Base-by-base conservation (phyloP, 2,329 filamentous ascomycete genomes). In the Emmonsia crescens region DNA sequence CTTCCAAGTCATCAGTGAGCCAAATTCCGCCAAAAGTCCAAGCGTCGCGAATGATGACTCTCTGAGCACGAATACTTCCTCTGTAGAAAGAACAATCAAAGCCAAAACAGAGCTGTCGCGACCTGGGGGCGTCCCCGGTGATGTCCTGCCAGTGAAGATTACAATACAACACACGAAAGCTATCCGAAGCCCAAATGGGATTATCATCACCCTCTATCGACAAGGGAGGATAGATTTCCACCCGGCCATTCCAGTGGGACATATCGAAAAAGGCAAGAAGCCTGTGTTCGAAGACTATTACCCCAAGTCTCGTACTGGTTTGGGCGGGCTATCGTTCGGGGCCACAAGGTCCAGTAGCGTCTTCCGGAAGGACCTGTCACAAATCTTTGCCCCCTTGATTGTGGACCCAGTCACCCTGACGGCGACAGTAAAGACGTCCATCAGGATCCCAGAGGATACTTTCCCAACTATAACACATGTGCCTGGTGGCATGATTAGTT, bases 351-450 rank as follows among this genome's bases (percentile, higher is more conserved):
- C 91, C 1, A 93, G 86, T 71, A 94, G 92, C 73, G 83, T 94
- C n/a, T 97, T 96, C 72, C 88, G 94, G 60, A 97, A 97, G 73
- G 94, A 99, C 72, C 78, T 99, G 3, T 88, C 89, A 4, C 94
- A 99, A 73, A 87, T 89, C 0, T 91, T 95, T 61, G 88, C 89
- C 24, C 92, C 94, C 4, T 80, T 99, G 54, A 90, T 96, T 60
- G 87, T 97, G 60, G 88, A 97, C 69, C 93, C 92, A 0, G 78
- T 75, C 31, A 91, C 87, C 0, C 80, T 96, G 66, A 88, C 86
- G 24, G 86, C 91, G 1, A 87, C 88, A 54, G 85, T 97, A 49
- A 94, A 87, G 19, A 88, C 91, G 3, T 88, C 89, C 2, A 85
- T 99, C 19, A 86, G 90, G 67, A 84, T 97, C 2, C 94, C 94